phyloP scores from a whole-genome alignment of 345 rosid genomes.

The Citrus sinensis region DVS_A1.0 CM039162.1:29320001-29320500 shows the following conservation, averaged over 20 bases:
- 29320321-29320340: conserved; percentile 84
- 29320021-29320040: conserved; percentile 62
- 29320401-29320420: background rate
- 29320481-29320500: conserved; percentile 28
- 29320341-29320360: conserved; percentile 49
- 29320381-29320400: conserved; percentile 59
- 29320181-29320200: conserved; percentile 89
- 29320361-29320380: conserved; percentile 84
- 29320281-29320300: conserved; percentile 75
- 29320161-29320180: conserved; percentile 76
- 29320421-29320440: background rate
- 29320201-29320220: conserved; percentile 89
- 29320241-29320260: conserved; percentile 96
- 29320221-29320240: conserved; percentile 82
- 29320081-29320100: conserved; percentile 54
- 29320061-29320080: conserved; percentile 59
- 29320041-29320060: conserved; percentile 67
- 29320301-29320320: conserved; percentile 88
- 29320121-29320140: conserved; percentile 82
- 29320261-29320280: conserved; percentile 97
- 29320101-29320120: conserved; percentile 64
- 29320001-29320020: conserved; percentile 71
- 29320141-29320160: conserved; percentile 68
- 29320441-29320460: background rate
- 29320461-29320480: background rate